These are phyloP conservation scores for Botrytis squamosa DNA, from an alignment of 2,329 filamentous ascomycete genomes.

Conservation along the genomic window DNA sequence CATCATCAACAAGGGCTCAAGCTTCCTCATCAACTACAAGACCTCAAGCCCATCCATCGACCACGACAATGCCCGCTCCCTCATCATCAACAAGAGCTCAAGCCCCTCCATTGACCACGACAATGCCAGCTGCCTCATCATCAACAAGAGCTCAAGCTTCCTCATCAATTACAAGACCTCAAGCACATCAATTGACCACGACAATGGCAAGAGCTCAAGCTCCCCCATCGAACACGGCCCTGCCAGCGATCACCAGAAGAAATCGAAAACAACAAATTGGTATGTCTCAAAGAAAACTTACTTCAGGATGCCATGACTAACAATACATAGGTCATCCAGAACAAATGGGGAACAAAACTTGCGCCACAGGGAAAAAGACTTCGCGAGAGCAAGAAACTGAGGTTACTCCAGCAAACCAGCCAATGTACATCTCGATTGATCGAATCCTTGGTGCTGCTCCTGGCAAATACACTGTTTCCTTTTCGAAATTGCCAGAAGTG, in stretches of 20 bases:
- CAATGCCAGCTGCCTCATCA: neutral
- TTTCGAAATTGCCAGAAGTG: neutral
- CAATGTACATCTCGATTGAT: neutral
- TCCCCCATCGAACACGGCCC: too few species aligned
- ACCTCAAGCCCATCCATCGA: neutral
- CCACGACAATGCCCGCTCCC: neutral
- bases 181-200: neutral
- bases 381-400: neutral
- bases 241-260: neutral
- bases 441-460: neutral
- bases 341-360: neutral
- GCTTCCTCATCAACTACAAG: neutral
- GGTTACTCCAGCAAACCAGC: neutral
- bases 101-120: neutral
- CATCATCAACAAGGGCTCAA: neutral
- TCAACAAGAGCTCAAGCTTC: neutral
- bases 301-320: neutral
- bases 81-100: neutral
- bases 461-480: neutral
- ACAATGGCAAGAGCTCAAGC: neutral
- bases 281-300: neutral
- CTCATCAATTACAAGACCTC: neutral
- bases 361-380: neutral
- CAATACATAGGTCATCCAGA: neutral
- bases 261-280: neutral